Conservation (phyloP, 2,329 filamentous ascomycete genomes). For the Bipolaris bicolor region DNA sequence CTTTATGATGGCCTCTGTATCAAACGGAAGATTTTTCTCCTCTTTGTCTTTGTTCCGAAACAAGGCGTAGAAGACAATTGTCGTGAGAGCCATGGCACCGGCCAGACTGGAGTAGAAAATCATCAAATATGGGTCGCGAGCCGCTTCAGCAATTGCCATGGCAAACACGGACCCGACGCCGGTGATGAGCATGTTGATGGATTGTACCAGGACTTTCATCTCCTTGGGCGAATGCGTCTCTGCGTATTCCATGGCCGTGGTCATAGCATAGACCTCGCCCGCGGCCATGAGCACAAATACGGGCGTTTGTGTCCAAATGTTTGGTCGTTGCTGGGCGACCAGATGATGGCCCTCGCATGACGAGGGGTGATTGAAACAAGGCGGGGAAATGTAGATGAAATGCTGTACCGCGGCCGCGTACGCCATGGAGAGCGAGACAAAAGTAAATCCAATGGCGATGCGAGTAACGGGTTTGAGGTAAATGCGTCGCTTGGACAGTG, state of each 20-base stretch:
- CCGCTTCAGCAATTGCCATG: conserved; percentile 40
- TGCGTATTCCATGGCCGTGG: conserved; percentile 53
- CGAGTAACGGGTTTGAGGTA: conserved; percentile 38
- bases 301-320: conserved; percentile 51
- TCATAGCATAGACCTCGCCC: conserved; percentile 53
- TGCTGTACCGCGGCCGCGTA: conserved; percentile 43
- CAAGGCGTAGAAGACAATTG: conserved; percentile 30
- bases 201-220: conserved; percentile 51
- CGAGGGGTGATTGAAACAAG: conserved; percentile 47
- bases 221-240: conserved; percentile 53
- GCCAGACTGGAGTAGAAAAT: conserved; percentile 36
- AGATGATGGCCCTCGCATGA: conserved; percentile 29
- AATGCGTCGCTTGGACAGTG: conserved; percentile 36
- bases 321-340: conserved; percentile 40
- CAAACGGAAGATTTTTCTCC: not conserved
- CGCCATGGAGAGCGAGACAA: conserved; percentile 36
- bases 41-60: conserved; percentile 34
- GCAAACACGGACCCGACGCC: conserved; percentile 41
- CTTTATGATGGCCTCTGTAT: not conserved
- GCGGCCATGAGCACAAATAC: conserved; percentile 50
- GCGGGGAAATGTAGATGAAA: conserved; percentile 38
- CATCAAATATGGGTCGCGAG: conserved; percentile 40
- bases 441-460: conserved; percentile 43
- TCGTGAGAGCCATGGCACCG: conserved; percentile 30
- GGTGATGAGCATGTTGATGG: conserved; percentile 42